phyloP scores from a whole-genome alignment of 345 rosid species.

The Salix exigua region DNA sequence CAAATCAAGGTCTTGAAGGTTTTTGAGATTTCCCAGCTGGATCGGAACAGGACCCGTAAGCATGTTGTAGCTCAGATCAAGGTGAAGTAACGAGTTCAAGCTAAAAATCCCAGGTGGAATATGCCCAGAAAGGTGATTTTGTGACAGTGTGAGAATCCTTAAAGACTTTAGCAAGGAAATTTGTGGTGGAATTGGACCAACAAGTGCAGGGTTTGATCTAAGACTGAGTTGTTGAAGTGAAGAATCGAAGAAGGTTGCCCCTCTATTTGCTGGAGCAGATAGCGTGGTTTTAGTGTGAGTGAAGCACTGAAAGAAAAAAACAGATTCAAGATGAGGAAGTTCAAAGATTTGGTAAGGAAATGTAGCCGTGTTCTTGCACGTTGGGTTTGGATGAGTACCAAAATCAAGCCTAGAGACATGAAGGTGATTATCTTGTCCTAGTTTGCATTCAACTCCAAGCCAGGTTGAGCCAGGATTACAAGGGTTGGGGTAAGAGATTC shows the following conservation, averaged over 20 bases:
- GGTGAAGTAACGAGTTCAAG: slow-evolving; percentile 50
- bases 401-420: slow-evolving; percentile 85
- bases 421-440: slow-evolving; percentile 49
- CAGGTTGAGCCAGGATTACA: slow-evolving; percentile 64
- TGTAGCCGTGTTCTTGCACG: slow-evolving; percentile 55
- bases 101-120: slow-evolving; percentile 48
- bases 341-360: slow-evolving; percentile 60
- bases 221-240: slow-evolving; percentile 78
- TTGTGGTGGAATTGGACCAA: slow-evolving; percentile 63
- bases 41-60: slow-evolving; percentile 57
- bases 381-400: slow-evolving; percentile 64
- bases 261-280: slow-evolving; percentile 34
- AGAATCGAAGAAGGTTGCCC: slow-evolving; percentile 34
- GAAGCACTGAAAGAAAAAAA: slow-evolving; percentile 78
- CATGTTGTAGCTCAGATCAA: slow-evolving; percentile 75
- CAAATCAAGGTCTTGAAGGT: slow-evolving; percentile 67
- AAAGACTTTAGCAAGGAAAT: slow-evolving; percentile 61
- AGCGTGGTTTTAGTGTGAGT: slow-evolving; percentile 50
- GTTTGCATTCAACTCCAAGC: slow-evolving; percentile 77
- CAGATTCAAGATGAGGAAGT: slow-evolving; percentile 65
- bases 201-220: slow-evolving; percentile 72
- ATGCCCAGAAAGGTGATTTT: slow-evolving; percentile 57
- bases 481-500: slow-evolving; percentile 62
- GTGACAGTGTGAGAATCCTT: slow-evolving; percentile 72
- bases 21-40: slow-evolving; percentile 55